Evolutionary conservation across 352 stramenopile genomes (phyloP).

Genomic region (Phytopythium delawarense): DNA sequence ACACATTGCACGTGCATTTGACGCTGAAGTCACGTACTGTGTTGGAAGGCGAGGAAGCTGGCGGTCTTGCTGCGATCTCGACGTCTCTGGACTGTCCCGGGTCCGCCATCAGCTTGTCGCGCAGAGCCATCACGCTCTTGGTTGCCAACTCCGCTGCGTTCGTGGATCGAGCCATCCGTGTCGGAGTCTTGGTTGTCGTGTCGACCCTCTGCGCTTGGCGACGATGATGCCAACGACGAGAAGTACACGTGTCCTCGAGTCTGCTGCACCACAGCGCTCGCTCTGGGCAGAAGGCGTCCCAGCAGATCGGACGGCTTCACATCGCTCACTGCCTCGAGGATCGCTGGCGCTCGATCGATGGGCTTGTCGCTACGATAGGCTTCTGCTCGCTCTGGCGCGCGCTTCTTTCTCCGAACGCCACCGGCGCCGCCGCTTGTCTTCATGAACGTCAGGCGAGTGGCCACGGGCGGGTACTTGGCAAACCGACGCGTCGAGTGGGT

Average conservation of each 20-base stretch:
- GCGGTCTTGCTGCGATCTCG: not conserved
- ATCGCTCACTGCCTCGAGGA: not conserved
- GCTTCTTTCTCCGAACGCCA: not conserved
- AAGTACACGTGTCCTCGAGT: not conserved
- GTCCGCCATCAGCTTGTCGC: not conserved
- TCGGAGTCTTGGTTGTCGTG: not conserved
- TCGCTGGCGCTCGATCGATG: not conserved
- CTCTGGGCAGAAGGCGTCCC: not conserved
- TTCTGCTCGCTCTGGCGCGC: not conserved
- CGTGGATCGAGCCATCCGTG: not conserved
- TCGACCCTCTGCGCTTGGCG: not conserved
- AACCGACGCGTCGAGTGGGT: slow-evolving; percentile 2
- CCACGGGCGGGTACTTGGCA: not conserved
- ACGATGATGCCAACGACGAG: not conserved
- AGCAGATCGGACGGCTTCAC: not conserved
- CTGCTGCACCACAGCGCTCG: not conserved
- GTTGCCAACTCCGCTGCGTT: not conserved
- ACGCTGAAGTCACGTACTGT: not conserved
- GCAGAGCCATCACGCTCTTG: not conserved
- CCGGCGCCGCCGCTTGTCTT: not conserved
- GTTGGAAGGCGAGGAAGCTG: not conserved
- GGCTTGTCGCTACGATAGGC: not conserved
- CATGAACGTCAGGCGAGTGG: not conserved
- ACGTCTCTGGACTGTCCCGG: not conserved
- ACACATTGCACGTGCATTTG: not conserved